Base-by-base conservation (phyloP, 2,329 filamentous ascomycete species). In the Fusarium papillatum region DNA sequence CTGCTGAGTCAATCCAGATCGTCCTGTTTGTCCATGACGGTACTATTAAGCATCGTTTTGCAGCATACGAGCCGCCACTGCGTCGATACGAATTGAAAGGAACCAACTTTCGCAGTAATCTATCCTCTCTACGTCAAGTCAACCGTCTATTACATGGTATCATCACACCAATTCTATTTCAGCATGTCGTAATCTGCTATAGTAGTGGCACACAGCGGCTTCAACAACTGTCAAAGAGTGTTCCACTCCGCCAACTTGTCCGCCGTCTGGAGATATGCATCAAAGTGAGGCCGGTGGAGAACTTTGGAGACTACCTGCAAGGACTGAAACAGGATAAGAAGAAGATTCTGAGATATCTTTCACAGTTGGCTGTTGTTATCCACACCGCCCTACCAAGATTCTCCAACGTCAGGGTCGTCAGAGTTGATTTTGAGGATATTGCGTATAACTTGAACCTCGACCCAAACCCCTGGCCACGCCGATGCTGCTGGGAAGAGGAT, bases 231-330 rank as follows among this genome's bases (percentile, higher is more conserved):
- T 69, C 67, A 59, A 64, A 36, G 29, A 41, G 10, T 36, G 13
- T 48, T 57, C 19, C 39, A 60, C 67, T 69, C 5, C 61, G 67
- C 16, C 67, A 38, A 24, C 67, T 69, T 34, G 67, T 69, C 50
- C 67, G 53, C 39, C 67, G 67, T 31, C 50, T 69, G 2, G 67
- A 69, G 53, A 60, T 69, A 17, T 69, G 67, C 19, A 34, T 69
- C 61, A 11, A 65, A 50, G 50, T 60, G 10, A 24, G 29, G 6
- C 50, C 61, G 59, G 61, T 60, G 5, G 39, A 19, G 29, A 29
- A 24, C 34, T 61, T 60, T 50, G 16, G 39, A 50, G 46, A 26
- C 8, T 10, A 8, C 4, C 1, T 53, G 26, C 61, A 19, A 65
- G 39, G 34, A 14, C 6, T 65, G 8, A 34, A 60, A 26, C 59